A percentile compares a stretch with the other conserved stretches of the same genome.
These are phyloP conservation scores for Coelastrella sp. DNA, from an alignment of 139 green algal species.

Conservation along the genomic window DNA sequence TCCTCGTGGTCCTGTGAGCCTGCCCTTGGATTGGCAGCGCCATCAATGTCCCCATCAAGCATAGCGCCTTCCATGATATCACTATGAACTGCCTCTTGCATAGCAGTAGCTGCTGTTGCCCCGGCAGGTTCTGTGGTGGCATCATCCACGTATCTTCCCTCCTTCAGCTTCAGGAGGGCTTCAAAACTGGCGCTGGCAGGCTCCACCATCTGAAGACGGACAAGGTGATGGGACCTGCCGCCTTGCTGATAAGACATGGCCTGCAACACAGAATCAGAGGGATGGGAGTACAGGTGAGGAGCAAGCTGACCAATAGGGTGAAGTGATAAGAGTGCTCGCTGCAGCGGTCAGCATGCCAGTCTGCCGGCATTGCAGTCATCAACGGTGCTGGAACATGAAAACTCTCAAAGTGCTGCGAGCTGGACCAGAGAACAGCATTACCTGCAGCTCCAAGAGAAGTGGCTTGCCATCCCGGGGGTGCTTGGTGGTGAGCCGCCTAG, in stretches of 20 bases:
- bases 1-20: too few species aligned
- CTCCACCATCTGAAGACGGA: conserved; percentile 7
- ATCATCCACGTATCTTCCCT: not conserved
- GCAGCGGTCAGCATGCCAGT: too few species aligned
- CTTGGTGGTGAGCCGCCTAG: not conserved
- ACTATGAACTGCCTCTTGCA: not conserved
- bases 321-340: too few species aligned
- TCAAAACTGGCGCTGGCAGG: not conserved
- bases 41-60: too few species aligned
- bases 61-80: not conserved
- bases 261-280: not conserved
- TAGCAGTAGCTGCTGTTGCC: not conserved
- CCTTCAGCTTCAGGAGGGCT: not conserved
- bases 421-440: not conserved
- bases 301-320: too few species aligned
- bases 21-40: too few species aligned
- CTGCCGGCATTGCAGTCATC: too few species aligned
- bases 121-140: not conserved
- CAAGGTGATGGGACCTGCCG: not conserved
- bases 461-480: not conserved
- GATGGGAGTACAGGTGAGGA: too few species aligned
- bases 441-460: not conserved
- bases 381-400: too few species aligned
- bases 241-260: conserved; percentile 1
- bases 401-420: too few species aligned